A percentile compares a stretch with the other conserved stretches of the same genome.
phyloP scores from a whole-genome alignment of 768 basidiomycete genomes.

The Pulveroboletus sp. region DNA sequence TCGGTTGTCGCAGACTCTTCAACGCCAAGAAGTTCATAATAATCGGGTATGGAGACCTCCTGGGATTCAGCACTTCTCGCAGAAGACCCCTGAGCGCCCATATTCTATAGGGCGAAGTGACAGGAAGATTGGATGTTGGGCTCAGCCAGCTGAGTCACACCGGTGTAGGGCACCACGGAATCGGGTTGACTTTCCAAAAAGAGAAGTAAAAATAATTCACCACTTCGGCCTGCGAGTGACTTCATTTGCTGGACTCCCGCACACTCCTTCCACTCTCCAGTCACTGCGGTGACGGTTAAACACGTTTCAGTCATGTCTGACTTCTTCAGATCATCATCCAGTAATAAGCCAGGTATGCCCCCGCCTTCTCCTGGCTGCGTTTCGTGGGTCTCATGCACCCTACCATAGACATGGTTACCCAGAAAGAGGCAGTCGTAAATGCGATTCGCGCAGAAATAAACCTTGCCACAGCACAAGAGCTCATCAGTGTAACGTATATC shows the following conservation, averaged over 20 bases:
- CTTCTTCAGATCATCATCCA: constrained; percentile 42
- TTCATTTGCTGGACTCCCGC: too few species aligned
- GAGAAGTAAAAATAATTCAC: neutral
- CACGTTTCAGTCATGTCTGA: constrained; percentile 41
- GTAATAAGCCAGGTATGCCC: constrained; percentile 25
- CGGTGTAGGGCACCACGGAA: neutral
- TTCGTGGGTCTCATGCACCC: neutral
- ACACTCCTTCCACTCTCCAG: neutral
- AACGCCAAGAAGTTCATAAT: constrained; percentile 78
- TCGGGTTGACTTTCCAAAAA: constrained; percentile 9
- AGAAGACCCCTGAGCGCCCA: constrained; percentile 71
- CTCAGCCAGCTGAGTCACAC: neutral
- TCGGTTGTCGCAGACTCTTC: constrained; percentile 78
- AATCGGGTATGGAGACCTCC: constrained; percentile 46
- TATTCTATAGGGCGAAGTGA: constrained; percentile 20
- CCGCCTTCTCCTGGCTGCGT: neutral
- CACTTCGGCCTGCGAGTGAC: neutral
- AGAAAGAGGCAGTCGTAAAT: constrained; percentile 50
- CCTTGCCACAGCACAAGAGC: constrained; percentile 71
- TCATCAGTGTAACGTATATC: constrained; percentile 57
- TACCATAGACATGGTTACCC: constrained; percentile 33
- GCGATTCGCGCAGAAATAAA: constrained; percentile 66
- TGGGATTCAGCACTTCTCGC: constrained; percentile 29
- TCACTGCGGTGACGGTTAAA: neutral
- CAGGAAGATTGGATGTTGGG: neutral